Evolutionary conservation across 345 rosid species (phyloP).

Genomic region (Rhizophora apiculata): DNA sequence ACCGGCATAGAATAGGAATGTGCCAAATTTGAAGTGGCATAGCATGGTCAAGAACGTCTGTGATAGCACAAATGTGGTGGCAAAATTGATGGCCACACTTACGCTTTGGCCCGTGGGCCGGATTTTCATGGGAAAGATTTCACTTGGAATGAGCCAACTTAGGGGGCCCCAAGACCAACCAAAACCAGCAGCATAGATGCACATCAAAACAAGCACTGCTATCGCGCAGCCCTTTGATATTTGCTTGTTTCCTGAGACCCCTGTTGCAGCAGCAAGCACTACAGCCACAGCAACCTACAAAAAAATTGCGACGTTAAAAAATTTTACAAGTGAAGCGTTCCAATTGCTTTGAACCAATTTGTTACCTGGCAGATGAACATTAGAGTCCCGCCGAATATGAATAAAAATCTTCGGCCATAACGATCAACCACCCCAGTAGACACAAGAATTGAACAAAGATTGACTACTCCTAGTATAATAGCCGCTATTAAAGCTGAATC

Average conservation of each 20-base stretch:
- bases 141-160: constrained; percentile 59
- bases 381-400: constrained; percentile 56
- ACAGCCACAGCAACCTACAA: constrained; percentile 24
- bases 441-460: constrained; percentile 53
- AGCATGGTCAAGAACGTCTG: constrained; percentile 61
- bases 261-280: constrained; percentile 38
- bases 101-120: constrained; percentile 65
- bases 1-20: constrained; percentile 55
- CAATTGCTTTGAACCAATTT: background rate
- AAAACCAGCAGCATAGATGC: constrained; percentile 60
- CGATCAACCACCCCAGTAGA: constrained; percentile 66
- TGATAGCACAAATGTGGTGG: constrained; percentile 43
- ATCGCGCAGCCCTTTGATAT: constrained; percentile 40
- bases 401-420: constrained; percentile 65
- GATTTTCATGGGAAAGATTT: constrained; percentile 62
- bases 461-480: constrained; percentile 64
- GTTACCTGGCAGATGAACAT: constrained; percentile 71
- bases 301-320: background rate
- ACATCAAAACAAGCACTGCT: constrained; percentile 44
- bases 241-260: constrained; percentile 40
- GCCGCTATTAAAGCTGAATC: constrained; percentile 63
- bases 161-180: constrained; percentile 82
- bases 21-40: constrained; percentile 58
- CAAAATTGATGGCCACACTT: constrained; percentile 49
- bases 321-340: background rate